Percentiles rank a stretch among this genome's conserved stretches.
phyloP scores from a whole-genome alignment of 2,329 filamentous ascomycete species.

The Xylaria hypoxylon region DNA sequence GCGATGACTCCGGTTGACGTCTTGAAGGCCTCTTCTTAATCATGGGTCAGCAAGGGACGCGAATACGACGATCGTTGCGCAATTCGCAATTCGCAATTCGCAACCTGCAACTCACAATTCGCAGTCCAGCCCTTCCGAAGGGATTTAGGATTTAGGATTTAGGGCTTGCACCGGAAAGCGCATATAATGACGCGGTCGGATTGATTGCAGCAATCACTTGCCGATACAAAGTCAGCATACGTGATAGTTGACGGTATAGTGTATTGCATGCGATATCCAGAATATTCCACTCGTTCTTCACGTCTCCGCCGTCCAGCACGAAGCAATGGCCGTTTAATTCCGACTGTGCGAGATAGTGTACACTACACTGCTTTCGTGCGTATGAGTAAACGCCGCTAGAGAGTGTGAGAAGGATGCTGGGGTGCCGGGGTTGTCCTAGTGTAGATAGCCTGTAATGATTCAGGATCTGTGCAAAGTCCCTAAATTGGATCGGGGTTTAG shows the following conservation, averaged over 20 bases:
- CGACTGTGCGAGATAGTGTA: slow-evolving; percentile 24
- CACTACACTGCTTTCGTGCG: background rate
- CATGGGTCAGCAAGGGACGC: slow-evolving; percentile 22
- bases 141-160: slow-evolving; percentile 9
- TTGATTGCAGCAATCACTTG: background rate
- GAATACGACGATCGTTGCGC: slow-evolving; percentile 30
- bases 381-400: background rate
- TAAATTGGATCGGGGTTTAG: slow-evolving; percentile 42
- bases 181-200: slow-evolving; percentile 10
- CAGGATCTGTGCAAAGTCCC: slow-evolving; percentile 30
- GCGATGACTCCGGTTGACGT: background rate
- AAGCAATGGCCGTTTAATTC: background rate
- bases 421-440: slow-evolving; percentile 31
- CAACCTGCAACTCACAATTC: no score
- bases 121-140: slow-evolving; percentile 8
- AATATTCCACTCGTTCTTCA: background rate
- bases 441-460: slow-evolving; percentile 24
- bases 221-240: slow-evolving; percentile 1
- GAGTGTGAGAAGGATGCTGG: slow-evolving; percentile 15
- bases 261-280: slow-evolving; percentile 3
- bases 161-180: slow-evolving; percentile 3
- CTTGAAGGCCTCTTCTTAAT: background rate
- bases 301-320: background rate
- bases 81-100: slow-evolving; percentile 14
- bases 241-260: slow-evolving; percentile 4